A percentile compares a stretch with the other conserved stretches of the same genome.
phyloP scores from a whole-genome alignment of 2,329 filamentous ascomycete genomes.

The Amylocarpus encephaloides region DNA sequence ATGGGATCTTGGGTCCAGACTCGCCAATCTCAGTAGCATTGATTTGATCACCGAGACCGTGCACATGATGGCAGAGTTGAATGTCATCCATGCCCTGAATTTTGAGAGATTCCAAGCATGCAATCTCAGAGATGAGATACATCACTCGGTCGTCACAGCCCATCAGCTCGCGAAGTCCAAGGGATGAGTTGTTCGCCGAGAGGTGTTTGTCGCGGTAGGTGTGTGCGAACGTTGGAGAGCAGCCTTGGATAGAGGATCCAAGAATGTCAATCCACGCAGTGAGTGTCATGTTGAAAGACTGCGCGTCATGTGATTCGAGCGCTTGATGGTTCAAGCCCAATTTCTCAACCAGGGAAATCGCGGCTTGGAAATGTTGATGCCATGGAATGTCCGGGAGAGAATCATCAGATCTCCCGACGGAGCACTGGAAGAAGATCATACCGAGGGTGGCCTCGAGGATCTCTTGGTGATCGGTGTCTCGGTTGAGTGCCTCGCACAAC shows the following conservation, averaged over 20 bases:
- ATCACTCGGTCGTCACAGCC: conserved; percentile 96
- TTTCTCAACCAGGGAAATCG: conserved; percentile 75
- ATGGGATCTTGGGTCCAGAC: conserved; percentile 50
- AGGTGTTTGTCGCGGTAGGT: conserved; percentile 95
- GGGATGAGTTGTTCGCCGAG: conserved; percentile 50
- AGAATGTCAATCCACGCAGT: conserved; percentile 96
- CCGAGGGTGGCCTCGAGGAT: conserved; percentile 89
- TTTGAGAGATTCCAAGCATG: conserved; percentile 88
- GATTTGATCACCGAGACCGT: conserved; percentile 80
- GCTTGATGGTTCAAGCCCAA: conserved; percentile 70
- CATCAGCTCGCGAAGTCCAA: conserved; percentile 87
- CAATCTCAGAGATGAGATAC: conserved; percentile 97
- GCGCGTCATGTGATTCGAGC: conserved; percentile 41
- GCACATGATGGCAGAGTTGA: conserved; percentile 81
- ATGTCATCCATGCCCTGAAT: conserved; percentile 76
- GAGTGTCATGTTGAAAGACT: conserved; percentile 86
- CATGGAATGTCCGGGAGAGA: conserved; percentile 86
- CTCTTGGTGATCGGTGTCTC: conserved; percentile 75
- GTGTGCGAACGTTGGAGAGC: conserved; percentile 81
- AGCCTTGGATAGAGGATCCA: conserved; percentile 84
- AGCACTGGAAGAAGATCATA: conserved; percentile 94
- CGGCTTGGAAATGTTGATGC: conserved; percentile 95
- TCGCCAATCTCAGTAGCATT: conserved; percentile 68
- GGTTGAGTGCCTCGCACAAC: conserved; percentile 73
- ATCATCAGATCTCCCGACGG: conserved; percentile 81